A percentile compares a stretch with the other conserved stretches of the same genome.
Conservation (phyloP, 306 rosid species). For the Trifolium subterraneum region DNA sequence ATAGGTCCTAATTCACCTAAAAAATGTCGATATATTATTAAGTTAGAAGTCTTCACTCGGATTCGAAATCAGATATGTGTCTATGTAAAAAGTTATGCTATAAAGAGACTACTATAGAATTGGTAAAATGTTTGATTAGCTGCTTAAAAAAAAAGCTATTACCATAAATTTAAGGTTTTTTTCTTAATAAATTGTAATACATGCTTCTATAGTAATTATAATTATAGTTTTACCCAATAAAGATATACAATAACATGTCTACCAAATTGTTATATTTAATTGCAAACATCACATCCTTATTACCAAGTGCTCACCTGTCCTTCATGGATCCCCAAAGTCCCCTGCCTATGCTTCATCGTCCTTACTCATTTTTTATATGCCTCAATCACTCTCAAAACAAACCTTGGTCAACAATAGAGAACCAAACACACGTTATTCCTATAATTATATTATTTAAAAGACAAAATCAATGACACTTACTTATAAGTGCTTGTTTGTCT, state of each 20-base stretch:
- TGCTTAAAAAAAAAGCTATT: no score
- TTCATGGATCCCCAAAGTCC: background rate
- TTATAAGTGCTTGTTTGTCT: constrained; percentile 16
- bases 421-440: background rate
- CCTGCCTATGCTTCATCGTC: background rate
- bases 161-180: no score
- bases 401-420: constrained; percentile 2
- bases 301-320: background rate
- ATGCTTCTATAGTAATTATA: no score
- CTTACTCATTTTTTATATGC: background rate
- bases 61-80: no score
- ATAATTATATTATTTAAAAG: background rate
- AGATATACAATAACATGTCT: no score
- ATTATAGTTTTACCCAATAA: background rate
- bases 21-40: no score
- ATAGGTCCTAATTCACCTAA: no score
- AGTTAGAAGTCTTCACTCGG: no score
- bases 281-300: constrained; percentile 2
- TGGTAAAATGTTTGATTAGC: no score
- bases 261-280: constrained; percentile 2
- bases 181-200: no score
- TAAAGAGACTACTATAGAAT: no score
- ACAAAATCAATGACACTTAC: background rate
- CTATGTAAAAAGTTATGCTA: no score
- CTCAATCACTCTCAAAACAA: constrained; percentile 12